Evolutionary conservation across 306 rosid species (phyloP).

Genomic region (Hippophae tibetana): DNA sequence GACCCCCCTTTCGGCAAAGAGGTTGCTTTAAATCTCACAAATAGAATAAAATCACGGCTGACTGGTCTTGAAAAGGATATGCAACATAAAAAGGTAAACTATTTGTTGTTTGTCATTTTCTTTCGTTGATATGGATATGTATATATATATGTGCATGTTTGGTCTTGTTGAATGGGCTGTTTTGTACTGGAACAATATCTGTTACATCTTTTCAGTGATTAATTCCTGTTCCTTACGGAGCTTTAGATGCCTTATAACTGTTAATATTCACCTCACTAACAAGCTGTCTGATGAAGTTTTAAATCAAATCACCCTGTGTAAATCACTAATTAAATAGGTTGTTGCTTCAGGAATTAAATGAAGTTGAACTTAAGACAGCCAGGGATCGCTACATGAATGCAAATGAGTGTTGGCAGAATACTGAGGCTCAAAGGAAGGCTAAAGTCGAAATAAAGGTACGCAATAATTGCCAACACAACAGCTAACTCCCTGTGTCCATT

Average conservation of each 20-base stretch:
- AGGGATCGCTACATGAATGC: constrained; percentile 64
- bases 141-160: neutral
- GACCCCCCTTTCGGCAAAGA: constrained; percentile 54
- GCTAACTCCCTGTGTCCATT: constrained; percentile 9
- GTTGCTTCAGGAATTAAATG: constrained; percentile 50
- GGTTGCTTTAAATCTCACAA: constrained; percentile 50
- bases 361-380: constrained; percentile 46
- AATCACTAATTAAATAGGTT: constrained; percentile 9
- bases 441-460: constrained; percentile 57
- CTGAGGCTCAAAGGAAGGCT: constrained; percentile 54
- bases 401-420: constrained; percentile 50
- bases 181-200: neutral
- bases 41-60: constrained; percentile 59
- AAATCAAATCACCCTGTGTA: constrained; percentile 2
- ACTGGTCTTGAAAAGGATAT: constrained; percentile 64
- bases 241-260: neutral
- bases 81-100: constrained; percentile 62
- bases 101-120: neutral
- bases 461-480: constrained; percentile 11
- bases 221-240: no score
- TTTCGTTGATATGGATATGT: neutral
- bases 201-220: no score
- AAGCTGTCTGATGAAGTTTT: neutral
- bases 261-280: neutral
- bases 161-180: neutral